A percentile compares a stretch with the other conserved stretches of the same genome.
Evolutionary conservation across 352 stramenopile genomes (phyloP).

Genomic region (Pythium insidiosum): DNA sequence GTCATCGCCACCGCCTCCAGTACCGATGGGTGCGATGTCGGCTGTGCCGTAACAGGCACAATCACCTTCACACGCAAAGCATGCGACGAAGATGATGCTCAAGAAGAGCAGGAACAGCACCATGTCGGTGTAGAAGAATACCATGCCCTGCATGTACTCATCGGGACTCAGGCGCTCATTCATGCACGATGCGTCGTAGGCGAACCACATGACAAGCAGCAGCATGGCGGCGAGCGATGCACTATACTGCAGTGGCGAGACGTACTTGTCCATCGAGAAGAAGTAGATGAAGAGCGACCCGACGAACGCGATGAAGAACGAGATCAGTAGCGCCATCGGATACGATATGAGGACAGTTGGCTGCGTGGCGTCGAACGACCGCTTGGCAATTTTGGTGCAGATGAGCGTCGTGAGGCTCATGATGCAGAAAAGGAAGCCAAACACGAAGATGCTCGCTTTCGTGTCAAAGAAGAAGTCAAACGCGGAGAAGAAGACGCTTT

Average conservation of each 20-base stretch:
- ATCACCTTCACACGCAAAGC: constrained; percentile 69
- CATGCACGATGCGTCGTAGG: constrained; percentile 71
- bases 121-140: constrained; percentile 83
- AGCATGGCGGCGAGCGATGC: constrained; percentile 44
- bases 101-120: constrained; percentile 73
- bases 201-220: constrained; percentile 75
- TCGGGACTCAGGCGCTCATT: constrained; percentile 66
- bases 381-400: constrained; percentile 38
- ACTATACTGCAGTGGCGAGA: constrained; percentile 46
- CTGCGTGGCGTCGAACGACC: constrained; percentile 20
- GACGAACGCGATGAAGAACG: constrained; percentile 49
- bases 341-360: constrained; percentile 46
- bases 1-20: constrained; percentile 14
- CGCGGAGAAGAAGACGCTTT: constrained; percentile 51
- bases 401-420: constrained; percentile 53
- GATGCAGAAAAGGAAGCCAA: constrained; percentile 46
- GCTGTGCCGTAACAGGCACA: constrained; percentile 65
- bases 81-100: constrained; percentile 71
- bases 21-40: constrained; percentile 48
- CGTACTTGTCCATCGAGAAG: constrained; percentile 34
- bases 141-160: constrained; percentile 81
- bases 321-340: constrained; percentile 34
- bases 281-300: constrained; percentile 58
- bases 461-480: constrained; percentile 52
- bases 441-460: constrained; percentile 57